Evolutionary conservation across 2,329 filamentous ascomycete genomes (phyloP), one percentile per base, ranked within the genome.

Genomic region (Colletotrichum sp.): DNA sequence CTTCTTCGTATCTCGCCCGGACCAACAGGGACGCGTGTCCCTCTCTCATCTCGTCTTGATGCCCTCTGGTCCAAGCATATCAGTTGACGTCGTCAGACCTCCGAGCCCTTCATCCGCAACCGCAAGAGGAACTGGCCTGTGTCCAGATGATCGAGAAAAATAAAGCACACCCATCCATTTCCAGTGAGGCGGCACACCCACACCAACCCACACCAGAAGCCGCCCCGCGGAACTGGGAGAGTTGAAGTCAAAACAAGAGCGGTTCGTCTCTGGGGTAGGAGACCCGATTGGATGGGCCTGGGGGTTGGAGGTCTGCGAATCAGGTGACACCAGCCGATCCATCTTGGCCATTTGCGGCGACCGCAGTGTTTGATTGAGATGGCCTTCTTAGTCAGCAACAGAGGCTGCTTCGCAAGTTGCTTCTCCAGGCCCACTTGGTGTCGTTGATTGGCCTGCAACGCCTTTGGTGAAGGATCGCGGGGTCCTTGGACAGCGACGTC

Each of bases 201-300:
- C 44, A 52, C n/a, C n/a, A 26, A 28, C 21, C n/a, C 6, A 59
- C 55, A 30, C 16, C 32, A 6, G 6, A 44, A 34, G 13, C 36
- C 36, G 34, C 15, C 34, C 34, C 34, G 18, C 24, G 24, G 9
- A 30, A 13, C 1, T 5, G 63, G 39, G 28, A 52, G 34, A 49
- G 39, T 18, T 69, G 74, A 76, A 55, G 74, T 76, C 71, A 55
- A 76, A 74, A 74, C 74, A 76, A 75, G 74, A 52, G 26, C 28
- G 36, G 59, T 55, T 44, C 28, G n/a, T 63, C 34, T 62, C 26
- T 24, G 15, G 39, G n/a, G 44, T 21, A 32, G 12, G 18, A 21
- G 39, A 67, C 55, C 69, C 32, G 30, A 68, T 75, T 72, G 69
- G 69, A 21, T 24, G 24, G 39, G 24, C 10, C 63, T 28, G 15